Conservation (phyloP, 2,329 filamentous ascomycete genomes). For the Pseudogymnoascus sp. region DNA sequence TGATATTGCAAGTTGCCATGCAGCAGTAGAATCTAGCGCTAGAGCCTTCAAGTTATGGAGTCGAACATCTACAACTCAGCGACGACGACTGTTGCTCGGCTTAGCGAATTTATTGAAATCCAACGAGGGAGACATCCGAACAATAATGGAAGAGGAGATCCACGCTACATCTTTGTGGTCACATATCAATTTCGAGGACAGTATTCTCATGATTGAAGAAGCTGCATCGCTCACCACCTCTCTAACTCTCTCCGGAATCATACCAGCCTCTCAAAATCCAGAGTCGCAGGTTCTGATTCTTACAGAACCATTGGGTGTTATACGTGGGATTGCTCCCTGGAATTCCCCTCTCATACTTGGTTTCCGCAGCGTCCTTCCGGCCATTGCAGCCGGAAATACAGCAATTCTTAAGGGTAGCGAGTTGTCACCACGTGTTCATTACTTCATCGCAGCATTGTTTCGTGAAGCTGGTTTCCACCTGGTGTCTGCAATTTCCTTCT, state of each 20-base stretch:
- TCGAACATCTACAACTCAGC: no score
- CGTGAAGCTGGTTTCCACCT: slow-evolving; percentile 35
- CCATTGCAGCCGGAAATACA: slow-evolving; percentile 23
- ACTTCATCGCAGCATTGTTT: slow-evolving; percentile 31
- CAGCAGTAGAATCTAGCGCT: slow-evolving; percentile 13
- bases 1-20: neutral
- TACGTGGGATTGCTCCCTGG: slow-evolving; percentile 29
- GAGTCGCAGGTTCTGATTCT: slow-evolving; percentile 12
- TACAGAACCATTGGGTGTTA: slow-evolving; percentile 26
- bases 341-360: slow-evolving; percentile 26
- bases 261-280: neutral
- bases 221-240: slow-evolving; percentile 13
- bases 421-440: slow-evolving; percentile 27
- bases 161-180: slow-evolving; percentile 10
- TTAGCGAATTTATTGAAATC: no score
- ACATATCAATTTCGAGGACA: slow-evolving; percentile 13
- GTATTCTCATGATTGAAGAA: slow-evolving; percentile 11
- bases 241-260: neutral
- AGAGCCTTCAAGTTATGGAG: no score
- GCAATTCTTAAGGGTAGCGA: slow-evolving; percentile 31
- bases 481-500: slow-evolving; percentile 36
- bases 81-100: no score
- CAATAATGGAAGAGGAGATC: no score
- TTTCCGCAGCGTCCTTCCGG: slow-evolving; percentile 16
- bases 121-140: no score